Evolutionary conservation across 176 grass and related monocot genomes (phyloP).

Genomic region (Cenchrus purpureus): DNA sequence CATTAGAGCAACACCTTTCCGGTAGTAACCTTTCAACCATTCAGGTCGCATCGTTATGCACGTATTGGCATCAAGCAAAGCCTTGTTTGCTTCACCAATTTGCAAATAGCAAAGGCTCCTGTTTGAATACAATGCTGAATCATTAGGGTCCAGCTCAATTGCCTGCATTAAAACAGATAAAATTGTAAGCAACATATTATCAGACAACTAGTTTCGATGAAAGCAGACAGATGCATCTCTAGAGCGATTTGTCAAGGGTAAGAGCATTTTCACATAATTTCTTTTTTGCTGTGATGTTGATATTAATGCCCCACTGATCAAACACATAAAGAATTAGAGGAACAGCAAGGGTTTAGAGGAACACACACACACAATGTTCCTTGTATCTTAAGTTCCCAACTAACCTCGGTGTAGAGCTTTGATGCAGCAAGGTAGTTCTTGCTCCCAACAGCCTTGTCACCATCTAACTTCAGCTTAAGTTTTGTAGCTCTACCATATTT

Average conservation of each 20-base stretch:
- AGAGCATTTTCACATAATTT: too few species aligned
- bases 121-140: slow-evolving; percentile 45
- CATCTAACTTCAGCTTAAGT: slow-evolving; percentile 36
- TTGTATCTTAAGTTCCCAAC: not conserved
- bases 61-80: slow-evolving; percentile 32
- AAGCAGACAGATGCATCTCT: not conserved
- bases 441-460: slow-evolving; percentile 42
- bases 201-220: not conserved
- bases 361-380: not conserved
- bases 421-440: slow-evolving; percentile 37
- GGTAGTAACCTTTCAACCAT: slow-evolving; percentile 47
- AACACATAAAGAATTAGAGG: not conserved
- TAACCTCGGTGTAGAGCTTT: slow-evolving; percentile 33
- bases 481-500: slow-evolving; percentile 18
- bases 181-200: not conserved
- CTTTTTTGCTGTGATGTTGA: too few species aligned
- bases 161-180: slow-evolving; percentile 19
- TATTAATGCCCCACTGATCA: too few species aligned
- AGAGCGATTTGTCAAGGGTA: too few species aligned
- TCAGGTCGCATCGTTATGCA: slow-evolving; percentile 18
- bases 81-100: slow-evolving; percentile 21
- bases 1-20: slow-evolving; percentile 36
- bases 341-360: not conserved
- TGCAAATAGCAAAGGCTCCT: slow-evolving; percentile 37
- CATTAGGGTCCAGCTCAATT: slow-evolving; percentile 22